Base-by-base conservation (phyloP, 148 eudicot genomes). In the Silene uniflora region DNA sequence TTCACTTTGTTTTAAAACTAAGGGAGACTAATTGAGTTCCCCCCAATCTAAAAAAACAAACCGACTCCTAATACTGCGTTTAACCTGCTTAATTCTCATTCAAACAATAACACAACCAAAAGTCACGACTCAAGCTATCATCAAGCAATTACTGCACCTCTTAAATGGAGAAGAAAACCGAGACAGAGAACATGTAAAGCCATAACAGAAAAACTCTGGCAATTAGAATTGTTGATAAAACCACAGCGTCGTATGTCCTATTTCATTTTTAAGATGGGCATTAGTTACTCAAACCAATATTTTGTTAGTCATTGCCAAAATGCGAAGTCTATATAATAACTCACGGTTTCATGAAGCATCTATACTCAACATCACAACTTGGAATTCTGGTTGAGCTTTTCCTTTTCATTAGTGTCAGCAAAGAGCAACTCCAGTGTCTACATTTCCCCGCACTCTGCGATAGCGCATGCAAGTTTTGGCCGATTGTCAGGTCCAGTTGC, bases 391-490 rank as follows among this genome's bases (percentile, higher is more conserved):
- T 8, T 17, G 27, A 10, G 44, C 60, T 35, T 25, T 32, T 27
- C 27, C 52, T 19, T 42, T 21, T 47, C 21, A 21, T 29, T 17
- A 62, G 22, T 17, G 61, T 42, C 2, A 47, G 29, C 44, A 56
- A 6, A 46, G 22, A 71, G 35, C 39, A 10, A 18, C 22, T 54
- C 22, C 18, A 22, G 70, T 6, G 32, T 67, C 68, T 82, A 91
- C 92, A 91, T 94, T 77, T 94, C 98, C 56, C 98, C 98, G 66
- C 98, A 94, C 80, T 94, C 97, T 32, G 98, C 86, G 70, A 91
- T 90, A 42, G 87, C 83, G 22, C 93, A 89, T 4, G 97, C 88
- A 79, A 94, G 83, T 79, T 94, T 94, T 16, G 98, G 98, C 23
- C 90, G 88, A 75, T 86, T 90, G 85, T 90, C 87, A 62, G 89